phyloP scores from a whole-genome alignment of 192 early-diverging fungal species.

The Spizellomyces punctatus region DNA sequence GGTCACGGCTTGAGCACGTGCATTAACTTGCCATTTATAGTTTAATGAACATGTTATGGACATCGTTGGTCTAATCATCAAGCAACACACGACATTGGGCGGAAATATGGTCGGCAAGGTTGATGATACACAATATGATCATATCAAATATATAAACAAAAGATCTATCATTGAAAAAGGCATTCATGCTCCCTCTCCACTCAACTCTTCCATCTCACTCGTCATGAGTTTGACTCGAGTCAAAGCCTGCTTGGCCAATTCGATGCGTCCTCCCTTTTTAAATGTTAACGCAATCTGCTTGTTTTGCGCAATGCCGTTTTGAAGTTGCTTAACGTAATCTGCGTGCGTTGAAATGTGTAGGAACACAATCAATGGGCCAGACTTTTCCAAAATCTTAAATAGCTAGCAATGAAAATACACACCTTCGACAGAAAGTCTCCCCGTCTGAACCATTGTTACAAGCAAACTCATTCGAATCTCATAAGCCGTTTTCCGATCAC shows the following conservation, averaged over 20 bases:
- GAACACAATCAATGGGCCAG: constrained; percentile 25
- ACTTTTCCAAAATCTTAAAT: too few relatives aligned
- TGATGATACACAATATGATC: too few relatives aligned
- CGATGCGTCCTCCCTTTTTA: constrained; percentile 63
- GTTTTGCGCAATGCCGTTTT: constrained; percentile 40
- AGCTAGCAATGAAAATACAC: not conserved
- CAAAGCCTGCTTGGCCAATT: constrained; percentile 70
- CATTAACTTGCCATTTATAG: too few relatives aligned
- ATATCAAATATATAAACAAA: too few relatives aligned
- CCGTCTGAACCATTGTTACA: constrained; percentile 34
- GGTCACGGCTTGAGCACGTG: too few relatives aligned
- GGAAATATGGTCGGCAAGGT: too few relatives aligned
- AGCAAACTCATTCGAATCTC: constrained; percentile 66
- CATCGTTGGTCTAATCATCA: too few relatives aligned
- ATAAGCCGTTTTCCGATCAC: constrained; percentile 64
- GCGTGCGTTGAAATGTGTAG: constrained; percentile 17
- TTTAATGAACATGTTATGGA: too few relatives aligned
- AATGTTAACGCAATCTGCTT: constrained; percentile 69
- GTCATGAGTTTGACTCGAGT: constrained; percentile 73
- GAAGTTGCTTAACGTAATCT: not conserved
- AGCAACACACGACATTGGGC: too few relatives aligned
- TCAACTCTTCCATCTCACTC: constrained; percentile 73
- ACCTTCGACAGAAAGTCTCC: constrained; percentile 70
- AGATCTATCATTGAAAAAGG: too few relatives aligned
- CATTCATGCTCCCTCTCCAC: too few relatives aligned